Conservation (phyloP, 164 flowering plant species). For the Dillenia suffruticosa region DNA sequence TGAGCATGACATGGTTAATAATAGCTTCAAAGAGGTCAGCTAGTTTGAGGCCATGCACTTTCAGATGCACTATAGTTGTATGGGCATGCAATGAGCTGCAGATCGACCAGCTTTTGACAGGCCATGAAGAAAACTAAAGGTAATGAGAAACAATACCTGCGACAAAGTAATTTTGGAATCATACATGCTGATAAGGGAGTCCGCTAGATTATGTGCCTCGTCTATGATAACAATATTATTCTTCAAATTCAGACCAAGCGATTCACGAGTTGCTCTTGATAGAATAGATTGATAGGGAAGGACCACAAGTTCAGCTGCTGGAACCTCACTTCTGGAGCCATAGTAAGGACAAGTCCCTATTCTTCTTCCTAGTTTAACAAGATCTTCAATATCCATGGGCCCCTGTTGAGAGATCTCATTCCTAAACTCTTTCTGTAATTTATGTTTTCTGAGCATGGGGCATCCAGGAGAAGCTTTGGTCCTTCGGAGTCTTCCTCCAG, state of each 20-base stretch:
- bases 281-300: conserved; percentile 98
- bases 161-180: conserved; percentile 65
- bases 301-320: conserved; percentile 75
- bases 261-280: conserved; percentile 84
- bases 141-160: conserved; percentile 48
- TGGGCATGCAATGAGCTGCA: background rate
- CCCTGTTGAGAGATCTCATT: conserved; percentile 48
- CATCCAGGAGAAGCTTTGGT: conserved; percentile 76
- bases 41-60: background rate
- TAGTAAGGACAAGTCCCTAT: conserved; percentile 93
- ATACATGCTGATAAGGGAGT: conserved; percentile 88
- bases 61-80: background rate
- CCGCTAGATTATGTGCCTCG: conserved; percentile 99
- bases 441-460: conserved; percentile 77
- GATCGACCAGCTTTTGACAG: background rate
- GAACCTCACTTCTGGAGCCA: conserved; percentile 81
- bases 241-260: conserved; percentile 82
- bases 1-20: background rate
- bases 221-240: conserved; percentile 81
- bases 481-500: conserved; percentile 45
- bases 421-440: conserved; percentile 58
- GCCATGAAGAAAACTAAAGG: background rate
- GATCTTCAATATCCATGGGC: conserved; percentile 93
- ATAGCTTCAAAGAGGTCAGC: background rate
- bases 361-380: conserved; percentile 62